phyloP scores from a whole-genome alignment of 164 flowering plant species.

The Macadamia tetraphylla region DNA sequence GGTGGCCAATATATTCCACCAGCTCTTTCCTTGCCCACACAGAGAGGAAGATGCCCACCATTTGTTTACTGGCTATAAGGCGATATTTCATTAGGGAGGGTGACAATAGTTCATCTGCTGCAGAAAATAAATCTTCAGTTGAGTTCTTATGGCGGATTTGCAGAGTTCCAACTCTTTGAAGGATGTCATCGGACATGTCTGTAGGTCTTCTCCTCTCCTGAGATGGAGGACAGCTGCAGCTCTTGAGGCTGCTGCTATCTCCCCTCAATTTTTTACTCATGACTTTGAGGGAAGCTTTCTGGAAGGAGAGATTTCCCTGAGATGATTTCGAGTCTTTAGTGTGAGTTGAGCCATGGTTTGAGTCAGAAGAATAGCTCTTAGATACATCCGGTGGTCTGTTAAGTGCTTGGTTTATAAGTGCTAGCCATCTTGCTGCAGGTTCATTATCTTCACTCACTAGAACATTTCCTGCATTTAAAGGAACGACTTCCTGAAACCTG shows the following conservation, averaged over 20 bases:
- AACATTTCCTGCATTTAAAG: constrained; percentile 89
- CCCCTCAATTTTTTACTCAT: constrained; percentile 46
- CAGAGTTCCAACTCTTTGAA: constrained; percentile 2
- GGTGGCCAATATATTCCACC: constrained; percentile 69
- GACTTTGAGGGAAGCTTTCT: constrained; percentile 74
- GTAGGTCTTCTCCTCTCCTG: constrained; percentile 26
- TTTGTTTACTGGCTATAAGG: constrained; percentile 77
- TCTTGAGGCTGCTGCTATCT: constrained; percentile 49
- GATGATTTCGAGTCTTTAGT: constrained; percentile 22
- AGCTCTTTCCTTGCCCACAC: constrained; percentile 78
- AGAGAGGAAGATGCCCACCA: constrained; percentile 89
- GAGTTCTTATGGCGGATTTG: not conserved
- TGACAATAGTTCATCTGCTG: constrained; percentile 14
- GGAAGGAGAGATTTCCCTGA: constrained; percentile 40
- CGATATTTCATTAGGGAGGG: constrained; percentile 34
- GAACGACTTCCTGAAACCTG: constrained; percentile 99
- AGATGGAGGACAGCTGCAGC: constrained; percentile 56
- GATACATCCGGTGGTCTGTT: constrained; percentile 46
- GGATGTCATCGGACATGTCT: constrained; percentile 14
- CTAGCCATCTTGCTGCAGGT: constrained; percentile 85
- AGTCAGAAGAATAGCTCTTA: constrained; percentile 13
- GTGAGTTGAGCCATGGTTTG: constrained; percentile 10
- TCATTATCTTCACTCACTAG: constrained; percentile 84
- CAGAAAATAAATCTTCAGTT: constrained; percentile 21
- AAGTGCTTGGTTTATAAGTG: constrained; percentile 72